phyloP scores from a whole-genome alignment of 192 early-diverging fungal species.

The Lobosporangium transversale region DNA sequence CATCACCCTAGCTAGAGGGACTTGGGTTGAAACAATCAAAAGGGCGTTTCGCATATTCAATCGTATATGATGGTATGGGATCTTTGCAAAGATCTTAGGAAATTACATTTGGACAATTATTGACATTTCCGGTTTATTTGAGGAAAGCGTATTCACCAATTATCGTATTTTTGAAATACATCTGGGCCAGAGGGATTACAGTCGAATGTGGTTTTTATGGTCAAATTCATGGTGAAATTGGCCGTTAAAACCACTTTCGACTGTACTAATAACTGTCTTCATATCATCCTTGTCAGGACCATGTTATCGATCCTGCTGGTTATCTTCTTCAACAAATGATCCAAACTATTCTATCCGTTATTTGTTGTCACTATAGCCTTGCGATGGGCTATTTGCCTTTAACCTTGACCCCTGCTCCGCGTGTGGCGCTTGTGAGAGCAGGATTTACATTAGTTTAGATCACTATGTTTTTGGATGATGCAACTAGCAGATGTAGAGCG shows the following conservation, averaged over 20 bases:
- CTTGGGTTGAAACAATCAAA: conserved; percentile 22
- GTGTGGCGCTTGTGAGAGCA: conserved; percentile 62
- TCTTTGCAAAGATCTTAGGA: conserved; percentile 42
- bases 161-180: too few species aligned
- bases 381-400: conserved; percentile 70
- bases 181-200: too few species aligned
- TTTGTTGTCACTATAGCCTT: conserved; percentile 63
- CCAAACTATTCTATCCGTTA: conserved; percentile 38
- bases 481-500: conserved; percentile 44
- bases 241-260: too few species aligned
- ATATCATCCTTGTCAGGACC: conserved; percentile 62
- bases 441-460: conserved; percentile 71
- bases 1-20: conserved; percentile 26
- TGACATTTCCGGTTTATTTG: conserved; percentile 68
- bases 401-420: conserved; percentile 43
- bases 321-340: conserved; percentile 61
- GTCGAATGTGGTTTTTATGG: too few species aligned
- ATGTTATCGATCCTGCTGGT: conserved; percentile 69
- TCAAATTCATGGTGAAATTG: too few species aligned
- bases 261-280: conserved; percentile 67
- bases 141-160: too few species aligned
- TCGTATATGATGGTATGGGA: conserved; percentile 45
- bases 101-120: conserved; percentile 38
- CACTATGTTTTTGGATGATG: conserved; percentile 66
- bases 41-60: conserved; percentile 31